Base-by-base conservation (phyloP, 768 basidiomycete genomes). In the Termitomyces sp. region DNA sequence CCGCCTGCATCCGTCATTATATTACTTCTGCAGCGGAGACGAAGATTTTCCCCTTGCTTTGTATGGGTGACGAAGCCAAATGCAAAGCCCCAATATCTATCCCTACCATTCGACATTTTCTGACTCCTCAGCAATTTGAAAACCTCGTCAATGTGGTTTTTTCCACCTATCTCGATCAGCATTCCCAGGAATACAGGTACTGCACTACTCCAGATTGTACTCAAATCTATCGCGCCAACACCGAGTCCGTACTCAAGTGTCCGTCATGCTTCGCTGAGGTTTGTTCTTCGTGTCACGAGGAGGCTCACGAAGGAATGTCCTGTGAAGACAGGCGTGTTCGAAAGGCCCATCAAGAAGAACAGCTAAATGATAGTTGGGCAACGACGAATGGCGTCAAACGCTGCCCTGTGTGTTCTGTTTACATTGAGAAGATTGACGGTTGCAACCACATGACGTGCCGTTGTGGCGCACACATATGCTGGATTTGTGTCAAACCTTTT, bases 191-290 rank as follows among this genome's bases (percentile, higher is more conserved):
- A 47, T 84, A 84, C 67, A 79, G 80, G 56, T 84, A 85, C 61
- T 91, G 90, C 71, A 84, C 82, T 2, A 89, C 87, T 0, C 84
- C 90, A 0, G 88, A 89, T 66, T 91, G 89, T 67, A 75, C 73
- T 5, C 85, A 88, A 63, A 79, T 89, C 4, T 91, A 91, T 70
- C 73, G 78, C 50, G 67, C 67, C 48, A 68, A 69, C 32, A 56
- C 62, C 16, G 56, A 65, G 36, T 59, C 68, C 44, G 59, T 68
- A 48, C 65, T 81, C 63, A 72, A 79, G 55, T 84, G 83, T 58
- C 82, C 82, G 7, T 80, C 82, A 10, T 86, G 84, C 65, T 78
- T 82, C 55, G 66, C 70, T 30, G 66, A 71, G 6, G 74, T 84
- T 26, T 85, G 84, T 57, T 68, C 80, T 0, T 65, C 74, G 9